Evolutionary conservation across 1,139 yeast species (phyloP), one percentile per base, ranked within the genome.

Genomic region (Saccharomyces hybrid): DNA sequence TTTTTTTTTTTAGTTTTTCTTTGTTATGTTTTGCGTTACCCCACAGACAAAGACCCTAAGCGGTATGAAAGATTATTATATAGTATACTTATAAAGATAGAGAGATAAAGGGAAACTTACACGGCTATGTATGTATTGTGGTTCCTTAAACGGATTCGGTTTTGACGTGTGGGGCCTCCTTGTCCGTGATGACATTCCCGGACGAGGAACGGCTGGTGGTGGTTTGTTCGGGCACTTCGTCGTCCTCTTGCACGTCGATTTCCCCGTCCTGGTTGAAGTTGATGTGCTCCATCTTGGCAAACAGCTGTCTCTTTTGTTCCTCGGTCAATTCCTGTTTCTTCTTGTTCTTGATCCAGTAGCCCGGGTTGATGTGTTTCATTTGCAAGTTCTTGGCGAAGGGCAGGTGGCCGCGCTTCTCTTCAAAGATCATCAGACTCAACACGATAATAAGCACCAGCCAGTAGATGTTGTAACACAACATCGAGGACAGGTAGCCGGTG

Each of bases 401-500:
- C 68, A 83, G 73, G 68, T 83, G 86, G 27, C 85, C 82, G 48
- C 71, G 71, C 69, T 75, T 84, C 75, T 88, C 96, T 75, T 86
- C 90, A 72, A 65, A 86, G 62, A 80, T 75, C 87, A 88, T 81
- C 63, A 84, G 69, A n/a, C 67, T 58, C 52, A 89, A 71, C 52
- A 77, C 74, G 32, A 72, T 63, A 59, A 88, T 83, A 55, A 89
- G 70, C 12, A 73, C 73, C 42, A 85, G 60, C 97, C 97, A 90
- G 75, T 89, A 90, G 51, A 87, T 63, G 74, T 88, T 88, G 76
- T 90, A 90, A 52, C 90, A 80, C 50, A 89, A 75, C 58, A 90
- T 89, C 1, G 95, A 86, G 54, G 96, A 95, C 66, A 88, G 81
- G 60, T 96, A 89, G 57, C 96, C 96, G 55, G 90, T 79, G 72